These are phyloP conservation scores for Darksidea phi DNA, from an alignment of 495 filamentous ascomycete species.

Conservation along the genomic window DNA sequence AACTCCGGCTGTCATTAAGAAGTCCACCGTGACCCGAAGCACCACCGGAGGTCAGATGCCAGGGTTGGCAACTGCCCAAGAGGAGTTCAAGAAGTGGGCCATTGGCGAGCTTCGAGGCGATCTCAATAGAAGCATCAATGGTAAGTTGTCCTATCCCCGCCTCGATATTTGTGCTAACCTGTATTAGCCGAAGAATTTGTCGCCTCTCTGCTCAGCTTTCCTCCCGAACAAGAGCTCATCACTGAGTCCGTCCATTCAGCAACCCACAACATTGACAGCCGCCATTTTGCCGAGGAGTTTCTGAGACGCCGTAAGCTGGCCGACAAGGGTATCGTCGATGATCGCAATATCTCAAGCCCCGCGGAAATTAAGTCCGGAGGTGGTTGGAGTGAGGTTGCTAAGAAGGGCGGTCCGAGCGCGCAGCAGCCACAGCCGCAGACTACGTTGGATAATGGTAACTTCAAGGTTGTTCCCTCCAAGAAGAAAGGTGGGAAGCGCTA, in stretches of 20 bases:
- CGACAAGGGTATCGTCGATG: constrained; percentile 78
- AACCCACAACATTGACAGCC: constrained; percentile 82
- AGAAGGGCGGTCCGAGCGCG: constrained; percentile 67
- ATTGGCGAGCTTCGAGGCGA: constrained; percentile 66
- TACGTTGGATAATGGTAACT: constrained; percentile 51
- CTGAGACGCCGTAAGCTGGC: constrained; percentile 87
- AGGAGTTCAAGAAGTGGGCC: constrained; percentile 94
- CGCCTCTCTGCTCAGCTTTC: constrained; percentile 67
- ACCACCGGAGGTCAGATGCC: constrained; percentile 44
- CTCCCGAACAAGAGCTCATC: constrained; percentile 74
- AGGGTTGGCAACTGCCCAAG: constrained; percentile 60
- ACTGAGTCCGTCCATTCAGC: constrained; percentile 83
- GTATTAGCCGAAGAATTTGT: constrained; percentile 72
- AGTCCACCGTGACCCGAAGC: constrained; percentile 44
- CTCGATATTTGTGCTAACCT: neutral
- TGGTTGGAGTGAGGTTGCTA: constrained; percentile 97
- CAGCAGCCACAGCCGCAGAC: constrained; percentile 48
- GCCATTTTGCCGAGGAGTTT: constrained; percentile 92
- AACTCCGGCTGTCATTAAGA: constrained; percentile 47
- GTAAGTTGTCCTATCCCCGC: constrained; percentile 41
- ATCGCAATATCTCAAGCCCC: constrained; percentile 38
- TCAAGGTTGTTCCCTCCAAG: constrained; percentile 86
- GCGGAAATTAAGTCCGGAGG: constrained; percentile 49
- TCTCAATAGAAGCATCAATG: constrained; percentile 60
- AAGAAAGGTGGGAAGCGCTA: constrained; percentile 70